Evolutionary conservation across 176 grass and related monocot species (phyloP), one percentile per base, ranked within the genome.

Genomic region (Oryza punctata): DNA sequence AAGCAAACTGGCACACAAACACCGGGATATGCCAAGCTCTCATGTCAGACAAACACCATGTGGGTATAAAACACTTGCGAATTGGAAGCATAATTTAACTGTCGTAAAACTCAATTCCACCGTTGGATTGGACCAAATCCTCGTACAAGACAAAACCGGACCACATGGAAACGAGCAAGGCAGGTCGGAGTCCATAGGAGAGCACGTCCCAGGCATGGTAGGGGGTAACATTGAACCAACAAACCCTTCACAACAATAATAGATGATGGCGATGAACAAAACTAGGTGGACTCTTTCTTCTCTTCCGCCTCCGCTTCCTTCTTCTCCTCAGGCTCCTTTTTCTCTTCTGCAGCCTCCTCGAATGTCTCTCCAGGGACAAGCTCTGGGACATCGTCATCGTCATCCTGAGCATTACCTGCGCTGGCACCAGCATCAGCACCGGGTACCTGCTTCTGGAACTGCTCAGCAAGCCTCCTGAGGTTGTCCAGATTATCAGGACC

Each of bases 321-420:
- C 73, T 86, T 85, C 57, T 80, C 87, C 12, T 90, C 79, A 0
- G 85, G 77, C 75, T 54, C 87, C 81, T 89, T 85, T 61, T 85
- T 83, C 82, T 82, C 90, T 26, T 92, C 84, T 0, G 85, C 88
- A 10, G 88, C 83, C 50, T 82, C 94, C 71, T 96, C 94, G 16
- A 96, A 96, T 4, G 94, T 96, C 83, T 91, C 72, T 59, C 94
- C 94, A 3, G 88, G 73, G 33, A 93, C 88, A 77, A 96, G 94
- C 47, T 96, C 94, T 13, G 94, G 91, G 2, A 96, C 91, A 10
- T 96, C 91, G 0, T 96, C 91, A 2, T 93, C 84, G 1, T 92
- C 82, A 1, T 96, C 90, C 66, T 92, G 88, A 19, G 81, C 71
- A 32, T 59, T 75, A 44, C 73, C 35, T 1, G 73, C 79, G 11